Conservation (phyloP, 2,329 filamentous ascomycete genomes). For the Colletotrichum sp. region DNA sequence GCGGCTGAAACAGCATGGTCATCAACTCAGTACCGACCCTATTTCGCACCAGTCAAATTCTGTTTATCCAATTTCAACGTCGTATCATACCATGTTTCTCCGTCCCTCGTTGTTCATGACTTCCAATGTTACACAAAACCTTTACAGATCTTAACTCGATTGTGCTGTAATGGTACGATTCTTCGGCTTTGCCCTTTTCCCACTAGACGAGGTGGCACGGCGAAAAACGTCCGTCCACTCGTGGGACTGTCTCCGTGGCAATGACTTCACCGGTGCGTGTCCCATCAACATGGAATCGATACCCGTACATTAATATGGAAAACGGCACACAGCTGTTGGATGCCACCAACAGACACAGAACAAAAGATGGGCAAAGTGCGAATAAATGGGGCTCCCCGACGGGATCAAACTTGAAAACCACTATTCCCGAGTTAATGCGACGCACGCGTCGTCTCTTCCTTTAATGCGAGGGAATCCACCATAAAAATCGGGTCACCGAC, state of each 20-base stretch:
- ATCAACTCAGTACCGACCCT: background rate
- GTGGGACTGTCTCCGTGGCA: background rate
- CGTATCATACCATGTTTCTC: background rate
- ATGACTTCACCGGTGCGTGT: background rate
- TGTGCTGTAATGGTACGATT: background rate
- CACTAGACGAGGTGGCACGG: background rate
- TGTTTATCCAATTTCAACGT: background rate
- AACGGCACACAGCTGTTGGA: background rate
- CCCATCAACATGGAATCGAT: background rate
- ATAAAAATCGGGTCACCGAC: background rate
- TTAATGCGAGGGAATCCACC: background rate
- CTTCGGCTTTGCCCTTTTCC: background rate
- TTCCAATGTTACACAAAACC: background rate
- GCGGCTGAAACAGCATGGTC: slow-evolving; percentile 1
- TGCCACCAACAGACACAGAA: background rate
- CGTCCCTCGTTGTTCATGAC: background rate
- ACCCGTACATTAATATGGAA: slow-evolving; percentile 7
- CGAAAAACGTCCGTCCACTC: background rate
- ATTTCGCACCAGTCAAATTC: slow-evolving; percentile 13
- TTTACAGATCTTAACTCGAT: background rate
- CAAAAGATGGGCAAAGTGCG: background rate
- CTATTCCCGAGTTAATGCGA: background rate
- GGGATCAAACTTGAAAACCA: background rate
- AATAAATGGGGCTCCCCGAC: background rate
- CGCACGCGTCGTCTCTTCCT: background rate